Evolutionary conservation across 345 rosid species (phyloP).

Genomic region (Camelina neglecta): DNA sequence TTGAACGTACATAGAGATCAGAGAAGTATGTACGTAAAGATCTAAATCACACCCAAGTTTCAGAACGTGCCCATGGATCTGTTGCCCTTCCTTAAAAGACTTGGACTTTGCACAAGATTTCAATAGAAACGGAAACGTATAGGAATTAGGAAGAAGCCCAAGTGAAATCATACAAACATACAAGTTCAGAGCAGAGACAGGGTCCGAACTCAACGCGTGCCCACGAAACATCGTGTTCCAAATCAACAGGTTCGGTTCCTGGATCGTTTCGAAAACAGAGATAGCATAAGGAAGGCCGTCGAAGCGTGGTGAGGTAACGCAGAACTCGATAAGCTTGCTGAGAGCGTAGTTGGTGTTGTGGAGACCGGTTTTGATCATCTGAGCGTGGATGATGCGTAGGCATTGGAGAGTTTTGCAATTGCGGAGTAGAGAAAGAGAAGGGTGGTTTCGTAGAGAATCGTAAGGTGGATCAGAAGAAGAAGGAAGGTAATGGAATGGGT

Average conservation of each 20-base stretch:
- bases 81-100: conserved; percentile 54
- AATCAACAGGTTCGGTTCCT: conserved; percentile 61
- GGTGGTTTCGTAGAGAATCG: conserved; percentile 59
- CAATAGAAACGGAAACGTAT: conserved; percentile 69
- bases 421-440: conserved; percentile 64
- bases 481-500: conserved; percentile 57
- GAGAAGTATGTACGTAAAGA: conserved; percentile 66
- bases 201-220: conserved; percentile 53
- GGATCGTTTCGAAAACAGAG: conserved; percentile 55
- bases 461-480: conserved; percentile 69
- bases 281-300: conserved; percentile 59
- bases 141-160: conserved; percentile 56
- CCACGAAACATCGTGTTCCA: conserved; percentile 74
- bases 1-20: conserved; percentile 66
- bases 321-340: conserved; percentile 69
- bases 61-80: conserved; percentile 61
- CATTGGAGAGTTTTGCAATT: conserved; percentile 54
- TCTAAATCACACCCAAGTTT: conserved; percentile 62
- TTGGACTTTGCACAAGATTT: conserved; percentile 59
- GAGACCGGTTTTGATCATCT: conserved; percentile 69
- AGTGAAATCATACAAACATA: conserved; percentile 58
- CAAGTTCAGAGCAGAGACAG: conserved; percentile 48
- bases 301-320: conserved; percentile 63
- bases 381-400: conserved; percentile 65
- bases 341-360: conserved; percentile 74